Evolutionary conservation across 768 basidiomycete genomes (phyloP), one percentile per base, ranked within the genome.

Genomic region (Melanogaster broomeanus): DNA sequence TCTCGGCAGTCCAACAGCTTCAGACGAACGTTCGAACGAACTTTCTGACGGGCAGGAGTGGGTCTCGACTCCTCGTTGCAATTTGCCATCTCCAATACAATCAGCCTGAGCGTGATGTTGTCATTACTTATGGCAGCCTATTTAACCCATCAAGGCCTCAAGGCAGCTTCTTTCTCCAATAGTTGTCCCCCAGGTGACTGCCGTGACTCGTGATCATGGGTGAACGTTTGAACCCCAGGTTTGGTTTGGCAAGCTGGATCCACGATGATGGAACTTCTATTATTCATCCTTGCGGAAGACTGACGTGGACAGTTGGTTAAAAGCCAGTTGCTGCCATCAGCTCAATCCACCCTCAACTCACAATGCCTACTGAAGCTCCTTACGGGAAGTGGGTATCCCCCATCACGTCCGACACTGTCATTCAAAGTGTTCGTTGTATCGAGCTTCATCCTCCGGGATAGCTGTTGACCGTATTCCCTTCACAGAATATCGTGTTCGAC

Each of bases 331-430:
- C 35, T 9, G 9, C 40, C 1, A 7, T 6, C 40, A 25, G 40
- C 21, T 41, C 21, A 12, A 22, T 22, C 5, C n/a, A 21, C 21
- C 24, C 18, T 4, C 40, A 38, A 48, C 37, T 22, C 24, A 39
- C 37, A 44, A 13, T 37, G 48, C 19, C 21, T 33, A 27, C 15
- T 40, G 38, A 18, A 22, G 79, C 80, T 6, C 77, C 82, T 0
- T 85, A 74, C 57, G 85, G 83, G 11, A 77, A 76, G 7, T 87
- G 84, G 83, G 62, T 66, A 3, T 82, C 81, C 10, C 80, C 82
- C 2, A 75, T 85, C 50, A 74, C 75, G 2, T 69, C 78, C 13
- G 76, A 82, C 34, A 65, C 72, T 19, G 74, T 84, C 49, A 74
- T 76, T 4, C 67, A 75, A 62, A 70, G 70, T 35, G 75, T 75